Conservation (phyloP, 352 stramenopile species). For the Phytophthora pini region DNA sequence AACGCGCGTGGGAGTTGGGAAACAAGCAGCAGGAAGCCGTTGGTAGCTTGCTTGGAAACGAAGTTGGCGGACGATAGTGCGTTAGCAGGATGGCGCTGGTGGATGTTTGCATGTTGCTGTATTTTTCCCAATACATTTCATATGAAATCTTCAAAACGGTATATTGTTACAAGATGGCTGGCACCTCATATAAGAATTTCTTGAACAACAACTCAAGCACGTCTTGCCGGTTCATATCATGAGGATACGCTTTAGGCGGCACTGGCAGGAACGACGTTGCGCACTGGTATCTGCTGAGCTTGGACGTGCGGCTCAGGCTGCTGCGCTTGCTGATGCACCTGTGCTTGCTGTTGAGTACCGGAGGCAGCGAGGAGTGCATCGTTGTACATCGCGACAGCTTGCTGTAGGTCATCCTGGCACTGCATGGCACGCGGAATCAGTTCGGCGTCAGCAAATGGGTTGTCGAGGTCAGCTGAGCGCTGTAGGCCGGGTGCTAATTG, state of each 20-base stretch:
- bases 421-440: constrained; percentile 52
- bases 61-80: constrained; percentile 14
- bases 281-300: constrained; percentile 25
- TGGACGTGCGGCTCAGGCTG: constrained; percentile 35
- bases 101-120: constrained; percentile 36
- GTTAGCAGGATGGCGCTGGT: constrained; percentile 16
- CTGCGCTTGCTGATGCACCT: constrained; percentile 8
- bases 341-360: constrained; percentile 24
- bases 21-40: constrained; percentile 33
- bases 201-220: not conserved
- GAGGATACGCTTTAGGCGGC: constrained; percentile 29
- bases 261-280: constrained; percentile 42
- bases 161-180: constrained; percentile 16
- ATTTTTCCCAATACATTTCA: constrained; percentile 39
- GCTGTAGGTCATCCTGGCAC: constrained; percentile 48
- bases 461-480: constrained; percentile 41
- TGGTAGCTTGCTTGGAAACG: constrained; percentile 37
- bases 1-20: constrained; percentile 15
- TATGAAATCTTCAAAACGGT: constrained; percentile 19
- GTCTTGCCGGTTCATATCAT: not conserved
- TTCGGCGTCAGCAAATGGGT: constrained; percentile 45
- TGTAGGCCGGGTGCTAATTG: constrained; percentile 37
- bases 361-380: constrained; percentile 45
- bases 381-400: constrained; percentile 46
- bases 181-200: constrained; percentile 3